These are phyloP conservation scores for Skeletonema marinoi DNA, from an alignment of 108 stramenopile genomes.

Conservation along the genomic window DNA sequence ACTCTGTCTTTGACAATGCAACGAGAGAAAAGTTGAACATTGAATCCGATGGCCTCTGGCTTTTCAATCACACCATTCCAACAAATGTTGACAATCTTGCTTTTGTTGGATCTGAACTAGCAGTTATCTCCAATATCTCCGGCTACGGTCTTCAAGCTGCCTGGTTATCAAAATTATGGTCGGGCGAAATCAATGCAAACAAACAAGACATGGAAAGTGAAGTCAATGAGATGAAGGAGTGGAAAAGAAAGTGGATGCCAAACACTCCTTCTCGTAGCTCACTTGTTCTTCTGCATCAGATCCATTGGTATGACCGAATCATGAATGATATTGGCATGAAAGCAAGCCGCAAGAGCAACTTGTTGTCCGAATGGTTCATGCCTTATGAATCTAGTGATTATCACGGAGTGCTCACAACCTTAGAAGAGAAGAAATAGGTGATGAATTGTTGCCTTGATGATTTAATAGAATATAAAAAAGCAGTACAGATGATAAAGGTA, in stretches of 20 bases:
- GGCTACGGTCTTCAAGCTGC: slow-evolving; percentile 40
- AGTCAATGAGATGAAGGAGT: slow-evolving; percentile 13
- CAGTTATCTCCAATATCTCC: slow-evolving; percentile 22
- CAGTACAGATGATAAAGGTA: too few species aligned
- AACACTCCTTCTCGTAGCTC: slow-evolving; percentile 12
- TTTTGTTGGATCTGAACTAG: slow-evolving; percentile 28
- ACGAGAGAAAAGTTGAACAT: slow-evolving; percentile 5
- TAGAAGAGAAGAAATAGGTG: neutral
- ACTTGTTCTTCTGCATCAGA: slow-evolving; percentile 33
- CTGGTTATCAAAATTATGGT: slow-evolving; percentile 26
- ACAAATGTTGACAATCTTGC: slow-evolving; percentile 18
- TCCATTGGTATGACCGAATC: slow-evolving; percentile 34
- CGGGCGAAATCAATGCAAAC: slow-evolving; percentile 4
- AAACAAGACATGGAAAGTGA: slow-evolving; percentile 17
- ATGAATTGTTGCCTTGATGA: neutral
- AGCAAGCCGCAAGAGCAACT: slow-evolving; percentile 19
- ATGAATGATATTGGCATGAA: slow-evolving; percentile 36
- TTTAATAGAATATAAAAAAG: too few species aligned
- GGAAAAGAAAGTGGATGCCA: slow-evolving; percentile 39
- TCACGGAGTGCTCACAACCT: neutral
- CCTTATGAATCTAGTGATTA: neutral
- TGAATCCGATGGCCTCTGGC: slow-evolving; percentile 34
- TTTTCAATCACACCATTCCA: slow-evolving; percentile 33
- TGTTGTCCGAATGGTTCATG: slow-evolving; percentile 14
- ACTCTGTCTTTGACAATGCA: slow-evolving; percentile 30